Evolutionary conservation across 805 yeast species (phyloP).

Genomic region (Sugiyamaella smithiae): DNA sequence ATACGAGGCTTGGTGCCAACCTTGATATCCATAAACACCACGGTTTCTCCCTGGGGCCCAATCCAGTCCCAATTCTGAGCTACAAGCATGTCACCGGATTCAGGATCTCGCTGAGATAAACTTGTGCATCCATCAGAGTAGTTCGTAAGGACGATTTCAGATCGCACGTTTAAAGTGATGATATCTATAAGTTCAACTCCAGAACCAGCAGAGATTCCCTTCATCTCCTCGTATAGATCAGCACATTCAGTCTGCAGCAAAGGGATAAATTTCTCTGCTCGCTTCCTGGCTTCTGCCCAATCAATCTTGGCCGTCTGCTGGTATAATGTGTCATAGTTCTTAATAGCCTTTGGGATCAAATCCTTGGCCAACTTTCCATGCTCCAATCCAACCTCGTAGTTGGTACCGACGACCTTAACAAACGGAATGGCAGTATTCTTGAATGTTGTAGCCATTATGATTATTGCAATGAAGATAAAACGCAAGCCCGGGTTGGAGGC

Average conservation of each 20-base stretch:
- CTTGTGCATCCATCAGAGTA: slow-evolving; percentile 41
- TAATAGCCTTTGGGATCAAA: slow-evolving; percentile 32
- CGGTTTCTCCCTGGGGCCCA: slow-evolving; percentile 26
- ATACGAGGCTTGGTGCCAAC: slow-evolving; percentile 28
- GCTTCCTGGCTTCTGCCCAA: slow-evolving; percentile 34
- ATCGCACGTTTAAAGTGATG: slow-evolving; percentile 38
- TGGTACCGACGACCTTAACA: not conserved
- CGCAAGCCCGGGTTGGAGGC: too few relatives aligned
- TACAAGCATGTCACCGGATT: slow-evolving; percentile 28
- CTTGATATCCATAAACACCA: slow-evolving; percentile 31
- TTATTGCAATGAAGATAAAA: too few relatives aligned
- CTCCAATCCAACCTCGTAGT: slow-evolving; percentile 32
- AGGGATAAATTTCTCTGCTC: slow-evolving; percentile 32
- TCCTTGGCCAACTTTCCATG: slow-evolving; percentile 37
- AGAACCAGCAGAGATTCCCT: slow-evolving; percentile 42
- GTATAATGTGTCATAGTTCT: slow-evolving; percentile 32
- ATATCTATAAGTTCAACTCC: slow-evolving; percentile 35
- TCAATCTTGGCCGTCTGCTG: slow-evolving; percentile 23
- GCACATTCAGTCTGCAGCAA: slow-evolving; percentile 30
- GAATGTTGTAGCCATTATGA: not conserved
- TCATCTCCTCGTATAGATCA: slow-evolving; percentile 37
- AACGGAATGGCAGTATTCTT: not conserved
- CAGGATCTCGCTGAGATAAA: slow-evolving; percentile 27
- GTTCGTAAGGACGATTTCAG: slow-evolving; percentile 36
- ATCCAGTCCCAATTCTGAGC: slow-evolving; percentile 47